Evolutionary conservation across 768 basidiomycete genomes (phyloP).

Genomic region (Macrocybe gigantea): DNA sequence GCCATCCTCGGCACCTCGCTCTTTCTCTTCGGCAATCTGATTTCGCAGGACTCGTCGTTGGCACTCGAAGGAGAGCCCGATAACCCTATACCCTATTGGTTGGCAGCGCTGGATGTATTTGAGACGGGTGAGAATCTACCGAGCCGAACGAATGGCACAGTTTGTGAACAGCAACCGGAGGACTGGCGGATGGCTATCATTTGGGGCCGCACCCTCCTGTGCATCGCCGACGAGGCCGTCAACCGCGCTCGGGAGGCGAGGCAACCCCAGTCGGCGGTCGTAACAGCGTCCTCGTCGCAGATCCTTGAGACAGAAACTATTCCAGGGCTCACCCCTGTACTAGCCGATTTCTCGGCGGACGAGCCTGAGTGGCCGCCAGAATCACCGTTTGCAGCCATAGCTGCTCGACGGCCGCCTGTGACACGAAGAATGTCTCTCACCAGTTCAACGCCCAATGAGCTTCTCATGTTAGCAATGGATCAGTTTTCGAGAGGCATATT

Average conservation of each 20-base stretch:
- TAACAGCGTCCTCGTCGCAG: background rate
- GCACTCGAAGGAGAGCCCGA: slow-evolving; percentile 51
- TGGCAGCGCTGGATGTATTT: slow-evolving; percentile 66
- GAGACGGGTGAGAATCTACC: slow-evolving; percentile 63
- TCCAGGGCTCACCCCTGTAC: slow-evolving; percentile 1
- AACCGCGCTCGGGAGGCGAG: slow-evolving; percentile 19
- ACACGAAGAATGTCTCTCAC: slow-evolving; percentile 42
- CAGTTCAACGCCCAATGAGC: slow-evolving; percentile 37
- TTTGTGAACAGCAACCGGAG: slow-evolving; percentile 27
- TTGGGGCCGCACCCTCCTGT: slow-evolving; percentile 63
- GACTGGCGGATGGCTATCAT: slow-evolving; percentile 67
- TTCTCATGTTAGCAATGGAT: slow-evolving; percentile 59
- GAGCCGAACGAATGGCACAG: slow-evolving; percentile 29
- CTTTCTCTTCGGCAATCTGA: slow-evolving; percentile 57
- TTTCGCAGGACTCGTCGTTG: slow-evolving; percentile 45
- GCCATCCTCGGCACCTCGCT: slow-evolving; percentile 58
- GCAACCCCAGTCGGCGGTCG: slow-evolving; percentile 3
- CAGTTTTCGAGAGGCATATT: slow-evolving; percentile 67
- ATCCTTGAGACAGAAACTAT: background rate
- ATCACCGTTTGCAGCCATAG: slow-evolving; percentile 48
- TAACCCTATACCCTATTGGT: slow-evolving; percentile 50
- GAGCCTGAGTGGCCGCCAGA: slow-evolving; percentile 46
- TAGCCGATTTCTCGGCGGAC: slow-evolving; percentile 20
- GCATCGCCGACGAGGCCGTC: slow-evolving; percentile 49
- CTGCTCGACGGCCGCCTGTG: slow-evolving; percentile 41